These are phyloP conservation scores for Paratinospora sagittata DNA, from an alignment of 164 flowering plant species.

Conservation along the genomic window DNA sequence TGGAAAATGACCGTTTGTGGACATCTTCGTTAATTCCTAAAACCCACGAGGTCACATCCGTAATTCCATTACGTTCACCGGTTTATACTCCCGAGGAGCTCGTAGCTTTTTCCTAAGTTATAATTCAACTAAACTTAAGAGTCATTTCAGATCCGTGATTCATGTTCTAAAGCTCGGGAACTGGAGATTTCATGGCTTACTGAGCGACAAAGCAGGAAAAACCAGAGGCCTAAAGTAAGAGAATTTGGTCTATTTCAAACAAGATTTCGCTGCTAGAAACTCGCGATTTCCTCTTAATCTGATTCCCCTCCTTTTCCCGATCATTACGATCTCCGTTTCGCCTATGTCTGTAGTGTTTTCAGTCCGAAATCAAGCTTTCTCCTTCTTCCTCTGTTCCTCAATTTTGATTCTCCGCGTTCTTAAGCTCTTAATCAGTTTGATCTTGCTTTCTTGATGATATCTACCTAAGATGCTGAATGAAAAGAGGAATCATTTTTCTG, in stretches of 20 bases:
- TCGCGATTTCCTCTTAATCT: not conserved
- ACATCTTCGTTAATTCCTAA: not conserved
- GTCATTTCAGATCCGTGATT: conserved; percentile 22
- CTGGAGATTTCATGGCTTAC: conserved; percentile 12
- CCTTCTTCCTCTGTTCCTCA: not conserved
- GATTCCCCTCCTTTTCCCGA: not conserved
- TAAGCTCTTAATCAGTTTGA: not conserved
- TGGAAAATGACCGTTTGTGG: not conserved
- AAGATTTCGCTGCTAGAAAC: not conserved
- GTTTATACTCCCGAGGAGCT: conserved; percentile 8
- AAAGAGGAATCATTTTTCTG: not conserved
- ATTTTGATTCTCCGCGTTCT: conserved; percentile 10
- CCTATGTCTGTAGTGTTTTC: not conserved
- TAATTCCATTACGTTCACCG: not conserved
- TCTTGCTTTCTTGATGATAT: not conserved
- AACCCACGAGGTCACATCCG: not conserved
- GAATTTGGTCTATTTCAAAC: not conserved
- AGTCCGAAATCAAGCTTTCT: not conserved
- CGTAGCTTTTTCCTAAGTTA: conserved; percentile 4
- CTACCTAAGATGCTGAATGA: not conserved
- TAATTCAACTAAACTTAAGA: conserved; percentile 13
- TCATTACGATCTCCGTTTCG: not conserved
- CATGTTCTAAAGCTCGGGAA: conserved; percentile 3
- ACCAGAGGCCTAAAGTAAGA: not conserved
- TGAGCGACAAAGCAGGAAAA: not conserved